Evolutionary conservation across 495 filamentous ascomycete genomes (phyloP).

Genomic region (Xylaria longipes): DNA sequence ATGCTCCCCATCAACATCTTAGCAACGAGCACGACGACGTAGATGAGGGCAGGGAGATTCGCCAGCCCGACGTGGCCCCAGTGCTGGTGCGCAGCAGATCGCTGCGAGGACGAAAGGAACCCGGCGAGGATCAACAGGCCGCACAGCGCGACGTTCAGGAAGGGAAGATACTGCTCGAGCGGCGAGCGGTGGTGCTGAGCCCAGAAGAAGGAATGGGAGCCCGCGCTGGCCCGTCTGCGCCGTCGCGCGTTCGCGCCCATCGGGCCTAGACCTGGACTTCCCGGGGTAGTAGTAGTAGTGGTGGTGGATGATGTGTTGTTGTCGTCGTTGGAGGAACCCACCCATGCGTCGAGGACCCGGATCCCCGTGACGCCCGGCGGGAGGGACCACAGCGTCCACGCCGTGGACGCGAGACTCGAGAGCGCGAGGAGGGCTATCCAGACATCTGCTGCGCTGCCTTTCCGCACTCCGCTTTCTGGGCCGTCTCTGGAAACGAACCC

Average conservation of each 20-base stretch:
- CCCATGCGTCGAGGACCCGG: slow-evolving; percentile 42
- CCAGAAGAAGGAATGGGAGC: slow-evolving; percentile 12
- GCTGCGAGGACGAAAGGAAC: slow-evolving; percentile 29
- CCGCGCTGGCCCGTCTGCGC: slow-evolving; percentile 34
- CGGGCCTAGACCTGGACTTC: not conserved
- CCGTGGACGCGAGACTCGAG: slow-evolving; percentile 64
- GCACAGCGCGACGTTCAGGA: slow-evolving; percentile 54
- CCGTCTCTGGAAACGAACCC: not conserved
- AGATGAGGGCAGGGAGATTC: slow-evolving; percentile 52
- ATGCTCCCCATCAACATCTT: slow-evolving; percentile 62
- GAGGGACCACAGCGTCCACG: slow-evolving; percentile 54
- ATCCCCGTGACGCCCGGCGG: slow-evolving; percentile 48
- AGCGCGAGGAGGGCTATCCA: slow-evolving; percentile 61
- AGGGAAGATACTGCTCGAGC: slow-evolving; percentile 54
- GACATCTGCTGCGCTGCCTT: slow-evolving; percentile 32
- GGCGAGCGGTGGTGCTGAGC: slow-evolving; percentile 35
- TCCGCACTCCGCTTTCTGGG: not conserved
- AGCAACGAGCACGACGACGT: slow-evolving; percentile 53
- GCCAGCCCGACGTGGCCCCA: slow-evolving; percentile 39
- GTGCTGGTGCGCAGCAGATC: slow-evolving; percentile 15
- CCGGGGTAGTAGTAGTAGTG: too few species aligned
- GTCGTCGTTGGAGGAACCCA: not conserved
- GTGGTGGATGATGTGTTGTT: not conserved
- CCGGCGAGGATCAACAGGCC: slow-evolving; percentile 45
- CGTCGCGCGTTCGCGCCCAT: not conserved